A percentile compares a stretch with the other conserved stretches of the same genome.
phyloP scores from a whole-genome alignment of 306 rosid species.

The Calophaca sinica region DNA sequence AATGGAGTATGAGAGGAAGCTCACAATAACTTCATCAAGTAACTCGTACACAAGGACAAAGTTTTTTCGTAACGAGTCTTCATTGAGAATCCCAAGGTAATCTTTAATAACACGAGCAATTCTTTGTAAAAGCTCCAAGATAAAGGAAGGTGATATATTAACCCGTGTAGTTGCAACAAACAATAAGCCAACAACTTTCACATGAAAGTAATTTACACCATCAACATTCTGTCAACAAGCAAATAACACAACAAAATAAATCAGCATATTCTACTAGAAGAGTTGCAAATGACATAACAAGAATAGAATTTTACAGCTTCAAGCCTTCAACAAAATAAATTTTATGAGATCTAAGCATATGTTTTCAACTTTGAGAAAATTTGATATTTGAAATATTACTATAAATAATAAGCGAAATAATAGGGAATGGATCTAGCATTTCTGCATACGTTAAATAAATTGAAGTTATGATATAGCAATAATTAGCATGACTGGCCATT shows the following conservation, averaged over 20 bases:
- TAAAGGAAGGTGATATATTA: slow-evolving; percentile 76
- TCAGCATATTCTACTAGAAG: slow-evolving; percentile 37
- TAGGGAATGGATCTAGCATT: slow-evolving; percentile 3
- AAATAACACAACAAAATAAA: slow-evolving; percentile 4
- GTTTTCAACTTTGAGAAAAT: slow-evolving; percentile 2
- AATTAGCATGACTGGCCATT: slow-evolving; percentile 34
- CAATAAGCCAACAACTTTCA: slow-evolving; percentile 83
- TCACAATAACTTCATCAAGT: slow-evolving; percentile 92
- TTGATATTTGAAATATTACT: slow-evolving; percentile 23
- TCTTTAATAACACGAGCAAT: slow-evolving; percentile 88
- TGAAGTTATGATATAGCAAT: slow-evolving; percentile 20
- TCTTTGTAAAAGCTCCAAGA: slow-evolving; percentile 88
- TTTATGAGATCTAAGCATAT: slow-evolving; percentile 3
- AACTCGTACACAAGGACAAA: slow-evolving; percentile 88
- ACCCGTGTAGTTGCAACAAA: slow-evolving; percentile 88
- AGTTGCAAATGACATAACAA: slow-evolving; percentile 26
- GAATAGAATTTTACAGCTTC: slow-evolving; percentile 24
- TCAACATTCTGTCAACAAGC: slow-evolving; percentile 68
- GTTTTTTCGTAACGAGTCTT: slow-evolving; percentile 80
- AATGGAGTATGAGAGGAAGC: slow-evolving; percentile 44
- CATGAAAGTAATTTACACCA: slow-evolving; percentile 90
- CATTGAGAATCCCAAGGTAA: slow-evolving; percentile 85
- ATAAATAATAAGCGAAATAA: slow-evolving; percentile 7
- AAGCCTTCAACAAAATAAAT: slow-evolving; percentile 15
- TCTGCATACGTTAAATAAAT: slow-evolving; percentile 10